Evolutionary conservation across 106 monocot genomes (phyloP), one percentile per base, ranked within the genome.

Genomic region (Allium fistulosum): DNA sequence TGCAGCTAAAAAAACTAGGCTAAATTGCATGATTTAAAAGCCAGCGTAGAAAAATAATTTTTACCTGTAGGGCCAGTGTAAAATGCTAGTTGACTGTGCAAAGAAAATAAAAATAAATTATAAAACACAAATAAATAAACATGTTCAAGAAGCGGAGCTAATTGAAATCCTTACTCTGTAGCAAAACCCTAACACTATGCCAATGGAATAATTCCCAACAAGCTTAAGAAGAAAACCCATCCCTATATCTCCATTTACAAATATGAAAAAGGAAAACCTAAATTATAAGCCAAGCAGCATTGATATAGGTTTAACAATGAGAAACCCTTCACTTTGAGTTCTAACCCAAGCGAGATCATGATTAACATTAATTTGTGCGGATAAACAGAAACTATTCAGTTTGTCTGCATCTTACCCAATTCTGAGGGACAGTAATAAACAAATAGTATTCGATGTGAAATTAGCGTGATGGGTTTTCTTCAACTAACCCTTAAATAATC

Each of bases 61-160:
- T 78, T 64, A 93, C 92, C 88, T 79, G 79, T 88, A 63, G 88
- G 70, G 66, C 92, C 88, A 47, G 88, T 93, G 72, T 78, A 88
- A 59, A 83, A 76, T 59, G 85, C 85, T 52, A 93, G 61, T 50
- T 93, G 92, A 83, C 92, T 88, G 75, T 65, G 77, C 10, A 70
- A 9, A 69, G 4, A 51, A 11, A 45, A 70, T 16, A 57, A 46
- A 45, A 28, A 28, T 2, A 28, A 1, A 28, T 28, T 28, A 28
- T 28, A 28, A 28, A 28, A 28, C 28, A 28, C 28, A 1, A 28
- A 28, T 3, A 28, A 28, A 28, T 28, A 28, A 28, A 28, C 28
- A 28, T 3, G 28, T 28, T 28, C 28, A 28, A 28, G 75, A 53
- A 8, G 58, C 8, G 58, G 45, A 59, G 13, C 12, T 27, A 47